Evolutionary conservation across 1,284 basidiomycete genomes (phyloP).

Genomic region (Trichosporon asahii): DNA sequence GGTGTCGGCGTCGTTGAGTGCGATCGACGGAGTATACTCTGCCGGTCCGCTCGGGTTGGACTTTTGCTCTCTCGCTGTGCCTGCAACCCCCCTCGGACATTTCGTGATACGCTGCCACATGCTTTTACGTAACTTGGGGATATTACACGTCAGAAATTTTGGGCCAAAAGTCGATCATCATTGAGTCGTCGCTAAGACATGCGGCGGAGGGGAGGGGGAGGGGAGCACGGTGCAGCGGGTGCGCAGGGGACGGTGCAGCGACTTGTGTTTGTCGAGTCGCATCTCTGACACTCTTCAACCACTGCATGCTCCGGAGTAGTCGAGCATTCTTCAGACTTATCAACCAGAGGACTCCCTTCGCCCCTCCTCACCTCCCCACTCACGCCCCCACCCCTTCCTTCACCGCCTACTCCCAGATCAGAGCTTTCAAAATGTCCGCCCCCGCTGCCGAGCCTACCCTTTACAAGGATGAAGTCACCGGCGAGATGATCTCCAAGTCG

Average conservation of each 20-base stretch:
- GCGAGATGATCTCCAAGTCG: slow-evolving; percentile 93
- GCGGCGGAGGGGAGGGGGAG: no score
- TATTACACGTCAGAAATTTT: neutral
- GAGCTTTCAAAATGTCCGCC: slow-evolving; percentile 47
- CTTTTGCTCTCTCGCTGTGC: neutral
- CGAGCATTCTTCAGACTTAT: neutral
- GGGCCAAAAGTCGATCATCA: neutral
- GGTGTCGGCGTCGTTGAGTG: neutral
- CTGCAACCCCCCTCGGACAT: neutral
- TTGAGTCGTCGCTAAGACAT: neutral
- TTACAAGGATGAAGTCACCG: slow-evolving; percentile 73
- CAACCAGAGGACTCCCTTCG: neutral
- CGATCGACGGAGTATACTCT: neutral
- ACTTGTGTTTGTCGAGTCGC: neutral
- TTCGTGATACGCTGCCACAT: neutral
- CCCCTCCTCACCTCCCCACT: neutral
- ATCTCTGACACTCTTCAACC: neutral
- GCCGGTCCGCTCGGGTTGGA: neutral
- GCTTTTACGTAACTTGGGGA: neutral
- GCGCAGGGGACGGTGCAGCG: neutral
- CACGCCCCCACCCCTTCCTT: neutral
- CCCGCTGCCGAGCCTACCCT: slow-evolving; percentile 38
- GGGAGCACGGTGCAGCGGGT: neutral
- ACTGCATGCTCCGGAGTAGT: slow-evolving; percentile 2
- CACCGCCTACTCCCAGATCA: slow-evolving; percentile 9